Base-by-base conservation (phyloP, 257 asterid genomes). In the Nicotiana obtusifolia region DNA sequence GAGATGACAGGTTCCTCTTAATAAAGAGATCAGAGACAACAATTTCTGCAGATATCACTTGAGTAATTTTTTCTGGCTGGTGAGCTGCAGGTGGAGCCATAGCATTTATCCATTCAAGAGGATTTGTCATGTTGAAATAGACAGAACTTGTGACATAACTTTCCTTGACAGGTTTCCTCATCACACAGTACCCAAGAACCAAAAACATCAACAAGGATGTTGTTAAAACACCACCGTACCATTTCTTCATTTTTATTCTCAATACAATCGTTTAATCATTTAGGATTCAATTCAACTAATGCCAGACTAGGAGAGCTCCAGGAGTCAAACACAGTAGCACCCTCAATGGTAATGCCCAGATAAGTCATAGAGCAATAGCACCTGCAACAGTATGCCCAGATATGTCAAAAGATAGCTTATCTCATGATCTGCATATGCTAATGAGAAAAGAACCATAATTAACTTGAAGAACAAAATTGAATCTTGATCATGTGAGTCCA, bases 231-330 rank as follows among this genome's bases (percentile, higher is more conserved):
- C 97, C 90, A 62, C 88, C 84, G 24, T 90, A 92, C 97, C 95
- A 92, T 91, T 89, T 94, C 97, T 91, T 96, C 99, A 96, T 96
- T 84, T 90, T 91, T 77, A 82, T 84, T 84, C 90, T 62, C 78
- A 85, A 88, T 35, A 89, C 86, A 54, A 41, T 44, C 81, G 71
- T 69, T 87, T 81, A 81, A 86, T 68, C 82, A 87, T 67, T 71
- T 60, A 35, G 82, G 78, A 83, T 87, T n/a, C 41, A 65, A 68
- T 57, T 80, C 78, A 82, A 83, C 3, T 41, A 64, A 66, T 75
- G 31, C 82, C 79, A 83, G 85, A 81, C 83, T 76, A 33, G 49
- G 62, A 76, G 69, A 82, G 81, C 82, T 80, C 80, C 24, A 49
- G 61, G 78, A 49, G 11, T 76, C 81, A 79, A 80, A 84, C 28